A percentile compares a stretch with the other conserved stretches of the same genome.
phyloP scores from a whole-genome alignment of 345 rosid genomes.

The Erysimum cheiranthoides region DNA sequence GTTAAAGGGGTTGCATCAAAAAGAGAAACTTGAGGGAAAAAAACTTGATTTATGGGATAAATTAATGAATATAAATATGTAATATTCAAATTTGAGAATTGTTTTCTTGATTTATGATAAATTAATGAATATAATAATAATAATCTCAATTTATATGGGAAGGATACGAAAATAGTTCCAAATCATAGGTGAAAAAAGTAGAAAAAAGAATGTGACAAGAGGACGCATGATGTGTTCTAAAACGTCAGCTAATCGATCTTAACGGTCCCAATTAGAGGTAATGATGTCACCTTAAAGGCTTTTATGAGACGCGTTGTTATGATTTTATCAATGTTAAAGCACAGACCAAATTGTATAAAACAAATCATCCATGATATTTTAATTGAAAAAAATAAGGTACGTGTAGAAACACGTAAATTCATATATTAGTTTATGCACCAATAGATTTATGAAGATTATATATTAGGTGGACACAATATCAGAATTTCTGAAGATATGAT shows the following conservation, averaged over 20 bases:
- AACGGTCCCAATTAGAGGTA: slow-evolving; percentile 38
- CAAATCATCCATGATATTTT: slow-evolving; percentile 20
- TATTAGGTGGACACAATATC: slow-evolving; percentile 29
- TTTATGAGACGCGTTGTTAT: slow-evolving; percentile 27
- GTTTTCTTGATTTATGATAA: slow-evolving; percentile 3
- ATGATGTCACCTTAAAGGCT: slow-evolving; percentile 38
- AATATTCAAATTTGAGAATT: not conserved
- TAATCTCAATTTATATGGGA: slow-evolving; percentile 1
- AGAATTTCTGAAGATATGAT: slow-evolving; percentile 31
- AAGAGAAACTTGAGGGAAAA: not conserved
- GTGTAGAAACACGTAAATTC: slow-evolving; percentile 26
- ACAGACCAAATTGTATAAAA: slow-evolving; percentile 22
- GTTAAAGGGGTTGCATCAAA: too few species aligned
- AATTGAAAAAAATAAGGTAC: not conserved
- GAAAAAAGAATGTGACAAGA: slow-evolving; percentile 31
- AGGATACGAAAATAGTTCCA: slow-evolving; percentile 8
- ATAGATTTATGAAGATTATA: slow-evolving; percentile 25
- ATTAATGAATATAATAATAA: too few species aligned
- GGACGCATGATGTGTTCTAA: slow-evolving; percentile 39
- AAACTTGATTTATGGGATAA: not conserved
- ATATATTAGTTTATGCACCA: slow-evolving; percentile 16
- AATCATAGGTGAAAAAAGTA: slow-evolving; percentile 10
- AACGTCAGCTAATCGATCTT: slow-evolving; percentile 41
- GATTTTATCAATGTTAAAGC: slow-evolving; percentile 20
- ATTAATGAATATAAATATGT: too few species aligned